Evolutionary conservation across 2,329 filamentous ascomycete species (phyloP).

Genomic region (Zasmidium citrigriseum): DNA sequence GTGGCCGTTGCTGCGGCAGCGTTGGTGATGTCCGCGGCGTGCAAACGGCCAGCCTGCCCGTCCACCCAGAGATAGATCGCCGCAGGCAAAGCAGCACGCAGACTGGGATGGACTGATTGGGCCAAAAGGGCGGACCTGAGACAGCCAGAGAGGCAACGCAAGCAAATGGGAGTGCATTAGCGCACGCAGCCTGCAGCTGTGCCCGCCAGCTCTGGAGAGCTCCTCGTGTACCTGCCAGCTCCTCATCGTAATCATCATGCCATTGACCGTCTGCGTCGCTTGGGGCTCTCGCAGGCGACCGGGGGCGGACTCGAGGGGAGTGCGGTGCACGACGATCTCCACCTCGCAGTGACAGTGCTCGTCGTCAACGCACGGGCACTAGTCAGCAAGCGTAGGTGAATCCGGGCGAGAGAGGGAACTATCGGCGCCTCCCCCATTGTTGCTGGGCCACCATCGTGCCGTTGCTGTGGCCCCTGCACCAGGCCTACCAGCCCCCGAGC

Average conservation of each 20-base stretch:
- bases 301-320: neutral
- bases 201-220: neutral
- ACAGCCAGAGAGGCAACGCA: slow-evolving; percentile 9
- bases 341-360: neutral
- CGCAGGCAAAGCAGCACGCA: neutral
- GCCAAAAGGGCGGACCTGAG: slow-evolving; percentile 2
- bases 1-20: neutral
- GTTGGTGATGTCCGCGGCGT: neutral
- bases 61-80: neutral
- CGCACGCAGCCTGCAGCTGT: slow-evolving; percentile 4
- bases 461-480: slow-evolving; percentile 3
- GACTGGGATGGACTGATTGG: neutral
- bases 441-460: neutral
- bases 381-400: neutral
- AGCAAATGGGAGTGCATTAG: slow-evolving; percentile 15
- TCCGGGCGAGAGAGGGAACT: neutral
- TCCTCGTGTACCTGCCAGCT: slow-evolving; percentile 1
- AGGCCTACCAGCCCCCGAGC: slow-evolving; percentile 8
- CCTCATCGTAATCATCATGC: neutral
- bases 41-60: neutral
- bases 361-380: neutral
- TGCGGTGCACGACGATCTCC: slow-evolving; percentile 2
- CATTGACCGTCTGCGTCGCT: neutral
- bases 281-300: neutral
- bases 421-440: neutral